Base-by-base conservation (phyloP, 768 basidiomycete genomes). In the Cystobasidium onofrii region DNA sequence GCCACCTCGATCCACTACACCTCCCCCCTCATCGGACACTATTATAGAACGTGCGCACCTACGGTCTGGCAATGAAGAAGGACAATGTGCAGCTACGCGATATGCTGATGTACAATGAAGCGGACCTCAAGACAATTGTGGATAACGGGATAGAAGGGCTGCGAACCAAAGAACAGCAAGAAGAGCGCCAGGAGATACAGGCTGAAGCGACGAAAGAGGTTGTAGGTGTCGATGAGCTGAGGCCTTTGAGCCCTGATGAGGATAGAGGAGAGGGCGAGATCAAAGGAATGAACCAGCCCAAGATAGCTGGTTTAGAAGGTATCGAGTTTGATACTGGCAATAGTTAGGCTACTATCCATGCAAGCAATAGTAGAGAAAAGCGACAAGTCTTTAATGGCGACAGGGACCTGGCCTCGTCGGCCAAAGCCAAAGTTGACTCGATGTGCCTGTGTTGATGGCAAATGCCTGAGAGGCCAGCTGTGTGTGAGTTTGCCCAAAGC, bases 11-110 rank as follows among this genome's bases (percentile, higher is more conserved):
- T 7, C 27, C 27, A 54, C 52, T 54, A 7, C 27, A 39, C 39
- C 39, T 39, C 7, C 39, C 7, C 6, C 52, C 52, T n/a, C 52
- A 6, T 29, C 27, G 7, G 27, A 4, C n/a, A n/a, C 52, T 54
- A n/a, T n/a, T 66, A 23, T 27, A 67, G 65, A 79, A 91, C 91
- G 69, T 71, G 13, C 69, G 69, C 3, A 36, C 33, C 1, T 71
- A 55, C 55, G 69, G 69, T 27, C 54, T 71, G n/a, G 69, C 69
- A 15, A 55, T 71, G 50, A 33, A 44, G 33, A 71, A 71, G 29
- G 69, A 71, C 55, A 71, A 71, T 34, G 46, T 52, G 2, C 50
- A 55, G 20, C 34, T 71, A 36, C 69, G 69, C 3, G 69, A 71
- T 36, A 23, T 23, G 54, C 54, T 71, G 10, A 71, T 71, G 69